Conservation (phyloP, 2,329 filamentous ascomycete species). For the Botryotinia convoluta region DNA sequence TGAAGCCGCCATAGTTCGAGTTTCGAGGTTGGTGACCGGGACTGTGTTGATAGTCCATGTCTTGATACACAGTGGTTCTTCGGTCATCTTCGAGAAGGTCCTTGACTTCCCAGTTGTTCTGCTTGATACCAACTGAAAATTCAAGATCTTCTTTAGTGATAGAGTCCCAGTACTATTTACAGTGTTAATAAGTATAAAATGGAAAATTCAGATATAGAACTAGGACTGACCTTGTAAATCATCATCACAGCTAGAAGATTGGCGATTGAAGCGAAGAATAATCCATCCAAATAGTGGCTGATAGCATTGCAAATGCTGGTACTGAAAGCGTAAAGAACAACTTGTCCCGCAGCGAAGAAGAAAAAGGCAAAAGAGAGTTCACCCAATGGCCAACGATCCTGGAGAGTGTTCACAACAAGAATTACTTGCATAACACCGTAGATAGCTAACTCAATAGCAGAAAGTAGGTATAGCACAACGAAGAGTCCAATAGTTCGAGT, state of each 20-base stretch:
- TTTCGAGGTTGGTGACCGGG: slow-evolving; percentile 30
- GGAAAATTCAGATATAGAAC: not conserved
- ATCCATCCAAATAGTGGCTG: slow-evolving; percentile 88
- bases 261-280: slow-evolving; percentile 92
- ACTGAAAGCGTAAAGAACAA: slow-evolving; percentile 88
- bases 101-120: slow-evolving; percentile 98
- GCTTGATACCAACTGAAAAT: slow-evolving; percentile 91
- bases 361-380: slow-evolving; percentile 88
- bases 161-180: slow-evolving; percentile 87
- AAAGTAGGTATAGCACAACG: slow-evolving; percentile 86
- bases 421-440: slow-evolving; percentile 87
- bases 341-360: slow-evolving; percentile 89
- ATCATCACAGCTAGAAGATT: slow-evolving; percentile 98
- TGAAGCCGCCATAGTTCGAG: slow-evolving; percentile 38
- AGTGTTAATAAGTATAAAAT: not conserved
- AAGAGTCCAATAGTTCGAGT: slow-evolving; percentile 87
- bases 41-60: slow-evolving; percentile 32
- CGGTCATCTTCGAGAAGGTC: slow-evolving; percentile 56
- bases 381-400: slow-evolving; percentile 92
- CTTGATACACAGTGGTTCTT: slow-evolving; percentile 38
- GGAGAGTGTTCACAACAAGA: slow-evolving; percentile 82
- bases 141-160: slow-evolving; percentile 98
- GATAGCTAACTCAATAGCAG: slow-evolving; percentile 79
- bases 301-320: slow-evolving; percentile 77
- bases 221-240: slow-evolving; percentile 82